phyloP scores from a whole-genome alignment of 768 basidiomycete species.

The Russula sp. region DNA sequence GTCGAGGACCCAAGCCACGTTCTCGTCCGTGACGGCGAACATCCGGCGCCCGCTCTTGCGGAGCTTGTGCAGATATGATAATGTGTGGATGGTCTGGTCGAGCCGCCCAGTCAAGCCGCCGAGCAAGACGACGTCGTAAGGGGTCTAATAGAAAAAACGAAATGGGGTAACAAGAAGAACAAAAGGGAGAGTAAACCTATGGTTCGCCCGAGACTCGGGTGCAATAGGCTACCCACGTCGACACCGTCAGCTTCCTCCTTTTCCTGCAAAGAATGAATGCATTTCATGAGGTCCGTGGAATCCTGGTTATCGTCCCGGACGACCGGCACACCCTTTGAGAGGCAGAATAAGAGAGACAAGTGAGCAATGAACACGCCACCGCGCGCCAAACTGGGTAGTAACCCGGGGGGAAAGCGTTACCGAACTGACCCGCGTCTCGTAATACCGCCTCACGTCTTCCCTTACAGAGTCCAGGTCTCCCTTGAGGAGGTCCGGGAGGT shows the following conservation, averaged over 20 bases:
- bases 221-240: conserved; percentile 29
- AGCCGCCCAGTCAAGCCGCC: conserved; percentile 88
- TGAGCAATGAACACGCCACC: not conserved
- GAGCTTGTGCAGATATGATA: conserved; percentile 79
- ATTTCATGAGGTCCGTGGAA: conserved; percentile 97
- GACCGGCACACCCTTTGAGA: conserved; percentile 55
- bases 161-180: not conserved
- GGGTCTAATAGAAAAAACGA: conserved; percentile 21
- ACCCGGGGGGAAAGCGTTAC: not conserved
- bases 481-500: conserved; percentile 79
- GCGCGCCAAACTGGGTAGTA: not conserved
- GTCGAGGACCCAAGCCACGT: conserved; percentile 84
- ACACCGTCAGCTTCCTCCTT: conserved; percentile 40
- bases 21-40: conserved; percentile 85
- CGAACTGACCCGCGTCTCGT: conserved; percentile 45
- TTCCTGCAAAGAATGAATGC: conserved; percentile 54
- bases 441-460: conserved; percentile 63
- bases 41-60: conserved; percentile 49
- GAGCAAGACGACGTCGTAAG: conserved; percentile 68
- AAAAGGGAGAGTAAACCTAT: not conserved
- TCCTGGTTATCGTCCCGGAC: conserved; percentile 64
- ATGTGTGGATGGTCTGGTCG: conserved; percentile 89
- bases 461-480: conserved; percentile 91
- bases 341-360: not conserved
- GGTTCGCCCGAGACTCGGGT: not conserved